phyloP scores from a whole-genome alignment of 768 basidiomycete species.

The Amanita pseudoporphyria region DNA sequence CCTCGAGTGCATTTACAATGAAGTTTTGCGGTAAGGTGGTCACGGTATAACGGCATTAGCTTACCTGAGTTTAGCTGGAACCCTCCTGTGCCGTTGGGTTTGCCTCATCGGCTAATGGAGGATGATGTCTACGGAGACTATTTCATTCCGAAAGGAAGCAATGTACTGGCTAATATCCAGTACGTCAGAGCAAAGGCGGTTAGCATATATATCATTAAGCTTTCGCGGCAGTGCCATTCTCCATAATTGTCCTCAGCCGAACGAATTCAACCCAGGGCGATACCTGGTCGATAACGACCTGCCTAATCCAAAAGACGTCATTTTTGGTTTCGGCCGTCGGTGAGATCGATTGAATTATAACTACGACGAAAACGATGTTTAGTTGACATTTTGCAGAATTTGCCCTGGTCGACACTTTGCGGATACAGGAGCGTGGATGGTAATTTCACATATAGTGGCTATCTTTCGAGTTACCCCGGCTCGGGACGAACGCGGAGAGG shows the following conservation, averaged over 20 bases:
- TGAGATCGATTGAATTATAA: constrained; percentile 13
- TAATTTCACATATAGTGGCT: constrained; percentile 33
- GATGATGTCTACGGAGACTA: constrained; percentile 40
- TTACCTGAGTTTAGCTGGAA: constrained; percentile 28
- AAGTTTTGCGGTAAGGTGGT: constrained; percentile 33
- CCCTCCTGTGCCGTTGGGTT: constrained; percentile 37
- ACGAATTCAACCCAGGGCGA: constrained; percentile 40
- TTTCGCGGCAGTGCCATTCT: constrained; percentile 27
- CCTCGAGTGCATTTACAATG: constrained; percentile 37
- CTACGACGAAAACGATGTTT: not conserved
- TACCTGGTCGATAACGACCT: constrained; percentile 29
- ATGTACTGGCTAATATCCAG: constrained; percentile 35
- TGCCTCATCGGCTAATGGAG: constrained; percentile 43
- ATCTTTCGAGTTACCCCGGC: constrained; percentile 34
- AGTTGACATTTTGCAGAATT: constrained; percentile 20
- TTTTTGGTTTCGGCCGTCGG: constrained; percentile 54
- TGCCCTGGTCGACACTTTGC: constrained; percentile 51
- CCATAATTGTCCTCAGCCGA: constrained; percentile 34
- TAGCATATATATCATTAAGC: not conserved
- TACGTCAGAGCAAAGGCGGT: constrained; percentile 16
- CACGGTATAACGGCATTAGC: constrained; percentile 2
- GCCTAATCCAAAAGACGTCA: constrained; percentile 35
- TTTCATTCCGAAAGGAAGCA: constrained; percentile 35
- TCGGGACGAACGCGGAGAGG: constrained; percentile 31
- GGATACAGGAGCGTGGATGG: constrained; percentile 35